phyloP scores from a whole-genome alignment of 2,329 filamentous ascomycete genomes.

The Phoma sp. region DNA sequence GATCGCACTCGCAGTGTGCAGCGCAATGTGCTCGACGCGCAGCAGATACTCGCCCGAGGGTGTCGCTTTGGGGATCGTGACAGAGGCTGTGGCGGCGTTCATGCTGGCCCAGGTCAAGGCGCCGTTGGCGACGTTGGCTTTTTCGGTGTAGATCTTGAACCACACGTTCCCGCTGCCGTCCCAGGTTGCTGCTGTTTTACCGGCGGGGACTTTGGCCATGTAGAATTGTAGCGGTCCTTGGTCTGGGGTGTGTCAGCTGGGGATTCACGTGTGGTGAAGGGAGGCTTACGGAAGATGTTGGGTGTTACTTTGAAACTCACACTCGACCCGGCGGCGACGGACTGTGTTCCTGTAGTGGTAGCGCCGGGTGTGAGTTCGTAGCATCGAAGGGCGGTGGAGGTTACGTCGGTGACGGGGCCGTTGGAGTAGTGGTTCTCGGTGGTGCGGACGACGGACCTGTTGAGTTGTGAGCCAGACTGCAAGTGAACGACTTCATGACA shows the following conservation, averaged over 20 bases:
- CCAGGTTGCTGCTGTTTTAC: constrained; percentile 35
- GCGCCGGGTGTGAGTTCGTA: constrained; percentile 36
- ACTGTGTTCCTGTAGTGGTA: constrained; percentile 24
- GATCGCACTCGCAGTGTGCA: constrained; percentile 47
- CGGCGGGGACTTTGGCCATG: constrained; percentile 45
- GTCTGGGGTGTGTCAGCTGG: constrained; percentile 4
- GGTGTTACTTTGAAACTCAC: constrained; percentile 42
- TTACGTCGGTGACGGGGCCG: constrained; percentile 39
- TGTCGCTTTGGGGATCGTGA: constrained; percentile 49
- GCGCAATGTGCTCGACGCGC: constrained; percentile 55
- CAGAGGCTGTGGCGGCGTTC: constrained; percentile 34
- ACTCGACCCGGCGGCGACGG: constrained; percentile 39
- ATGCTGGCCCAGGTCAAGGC: constrained; percentile 37
- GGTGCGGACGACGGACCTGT: constrained; percentile 43
- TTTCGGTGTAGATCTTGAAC: constrained; percentile 46
- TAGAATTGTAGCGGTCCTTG: constrained; percentile 48
- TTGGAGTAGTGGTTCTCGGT: constrained; percentile 43
- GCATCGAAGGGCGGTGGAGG: constrained; percentile 42
- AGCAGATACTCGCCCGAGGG: constrained; percentile 55
- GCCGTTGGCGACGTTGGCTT: constrained; percentile 24
- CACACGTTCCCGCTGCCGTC: constrained; percentile 45
- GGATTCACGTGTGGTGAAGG: background rate
- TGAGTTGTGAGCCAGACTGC: background rate
- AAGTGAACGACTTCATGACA: background rate
- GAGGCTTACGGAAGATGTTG: constrained; percentile 33